A percentile compares a stretch with the other conserved stretches of the same genome.
Conservation (phyloP, 2,329 filamentous ascomycete genomes). For the Colletotrichum lindemuthianum region DNA sequence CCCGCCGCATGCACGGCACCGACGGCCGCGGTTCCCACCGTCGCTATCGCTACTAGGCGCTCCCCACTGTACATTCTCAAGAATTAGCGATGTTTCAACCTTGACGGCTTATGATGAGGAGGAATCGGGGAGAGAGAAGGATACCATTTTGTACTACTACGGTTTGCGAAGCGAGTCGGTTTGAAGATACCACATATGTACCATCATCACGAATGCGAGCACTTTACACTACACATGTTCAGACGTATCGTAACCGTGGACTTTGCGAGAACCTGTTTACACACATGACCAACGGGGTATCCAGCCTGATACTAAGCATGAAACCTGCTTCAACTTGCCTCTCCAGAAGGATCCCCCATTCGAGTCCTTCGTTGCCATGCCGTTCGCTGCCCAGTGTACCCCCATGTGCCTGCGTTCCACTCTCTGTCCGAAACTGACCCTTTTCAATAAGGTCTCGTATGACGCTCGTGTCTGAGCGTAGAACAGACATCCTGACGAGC, state of each 20-base stretch:
- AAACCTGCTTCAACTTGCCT: too few relatives aligned
- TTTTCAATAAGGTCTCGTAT: too few relatives aligned
- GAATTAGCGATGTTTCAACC: neutral
- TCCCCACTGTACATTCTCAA: neutral
- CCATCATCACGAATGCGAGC: slow-evolving; percentile 8
- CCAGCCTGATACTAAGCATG: too few relatives aligned
- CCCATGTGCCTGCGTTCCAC: neutral
- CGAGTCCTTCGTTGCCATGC: neutral
- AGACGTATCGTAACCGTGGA: too few relatives aligned
- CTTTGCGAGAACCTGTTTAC: too few relatives aligned
- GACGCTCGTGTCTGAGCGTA: too few relatives aligned
- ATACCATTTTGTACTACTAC: slow-evolving; percentile 25
- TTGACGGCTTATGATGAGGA: slow-evolving; percentile 15
- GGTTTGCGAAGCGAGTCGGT: slow-evolving; percentile 11
- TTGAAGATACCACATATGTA: slow-evolving; percentile 29
- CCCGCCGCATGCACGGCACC: slow-evolving; percentile 78
- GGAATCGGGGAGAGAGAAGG: slow-evolving; percentile 1
- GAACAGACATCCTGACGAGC: too few relatives aligned
- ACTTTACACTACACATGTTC: neutral
- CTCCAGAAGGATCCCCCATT: neutral
- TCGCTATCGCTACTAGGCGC: slow-evolving; percentile 38
- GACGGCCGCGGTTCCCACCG: slow-evolving; percentile 70
- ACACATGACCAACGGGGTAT: too few relatives aligned
- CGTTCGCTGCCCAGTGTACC: neutral
- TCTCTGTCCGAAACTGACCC: too few relatives aligned